phyloP scores from a whole-genome alignment of 805 yeast genomes.

The Candida namnaoensis region DNA sequence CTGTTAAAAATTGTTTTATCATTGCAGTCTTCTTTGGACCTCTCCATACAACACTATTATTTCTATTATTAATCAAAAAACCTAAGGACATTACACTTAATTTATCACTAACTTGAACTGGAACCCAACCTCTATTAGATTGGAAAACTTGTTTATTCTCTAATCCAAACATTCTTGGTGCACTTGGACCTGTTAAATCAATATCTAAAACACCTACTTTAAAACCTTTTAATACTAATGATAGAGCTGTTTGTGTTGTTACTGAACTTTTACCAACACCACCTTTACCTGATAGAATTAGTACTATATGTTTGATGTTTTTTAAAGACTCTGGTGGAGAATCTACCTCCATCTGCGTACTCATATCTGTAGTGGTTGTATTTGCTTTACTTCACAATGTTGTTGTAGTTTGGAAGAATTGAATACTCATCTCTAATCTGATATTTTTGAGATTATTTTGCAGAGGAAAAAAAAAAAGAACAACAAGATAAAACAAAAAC shows the following conservation, averaged over 20 bases:
- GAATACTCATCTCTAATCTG: too few relatives aligned
- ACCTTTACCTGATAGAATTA: conserved; percentile 90
- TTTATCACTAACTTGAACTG: conserved; percentile 44
- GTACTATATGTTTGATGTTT: conserved; percentile 64
- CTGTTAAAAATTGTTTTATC: conserved; percentile 88
- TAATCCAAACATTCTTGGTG: conserved; percentile 93
- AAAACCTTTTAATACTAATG: conserved; percentile 59
- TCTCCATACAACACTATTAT: conserved; percentile 93
- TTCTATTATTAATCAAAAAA: conserved; percentile 73
- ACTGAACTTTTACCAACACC: conserved; percentile 97
- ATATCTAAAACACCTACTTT: conserved; percentile 94
- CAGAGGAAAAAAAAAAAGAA: too few relatives aligned
- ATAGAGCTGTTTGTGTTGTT: conserved; percentile 88
- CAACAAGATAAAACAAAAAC: background rate
- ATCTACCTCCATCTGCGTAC: background rate
- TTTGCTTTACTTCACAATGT: too few relatives aligned
- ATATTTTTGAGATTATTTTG: too few relatives aligned
- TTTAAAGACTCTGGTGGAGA: conserved; percentile 25
- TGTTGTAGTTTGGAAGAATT: too few relatives aligned
- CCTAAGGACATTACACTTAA: conserved; percentile 82
- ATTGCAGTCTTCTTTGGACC: conserved; percentile 98
- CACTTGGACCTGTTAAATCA: conserved; percentile 93
- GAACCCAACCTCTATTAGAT: conserved; percentile 83
- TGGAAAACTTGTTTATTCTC: conserved; percentile 78
- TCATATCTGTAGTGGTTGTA: too few relatives aligned